phyloP scores from a whole-genome alignment of 495 filamentous ascomycete genomes.

The Massariosphaeria phaeospora region DNA sequence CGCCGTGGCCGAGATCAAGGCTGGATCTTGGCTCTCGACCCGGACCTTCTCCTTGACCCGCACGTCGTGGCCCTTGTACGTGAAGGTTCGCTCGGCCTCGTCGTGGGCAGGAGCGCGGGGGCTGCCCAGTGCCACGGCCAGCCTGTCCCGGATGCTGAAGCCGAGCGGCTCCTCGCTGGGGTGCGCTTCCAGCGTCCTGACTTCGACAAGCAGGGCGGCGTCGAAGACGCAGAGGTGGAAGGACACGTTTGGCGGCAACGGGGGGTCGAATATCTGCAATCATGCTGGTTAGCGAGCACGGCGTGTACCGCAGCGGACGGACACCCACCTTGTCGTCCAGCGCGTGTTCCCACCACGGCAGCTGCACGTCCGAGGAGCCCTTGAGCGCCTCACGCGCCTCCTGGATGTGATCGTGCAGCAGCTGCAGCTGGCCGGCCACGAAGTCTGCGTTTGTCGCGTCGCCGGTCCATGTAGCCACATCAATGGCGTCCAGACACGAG shows the following conservation, averaged over 20 bases:
- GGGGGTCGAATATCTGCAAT: constrained; percentile 52
- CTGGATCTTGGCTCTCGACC: constrained; percentile 89
- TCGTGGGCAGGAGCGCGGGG: constrained; percentile 52
- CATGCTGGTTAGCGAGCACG: constrained; percentile 28
- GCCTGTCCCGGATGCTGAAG: constrained; percentile 54
- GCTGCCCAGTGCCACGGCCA: constrained; percentile 55
- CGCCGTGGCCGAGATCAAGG: constrained; percentile 75
- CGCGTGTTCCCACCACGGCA: constrained; percentile 56
- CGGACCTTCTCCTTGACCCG: constrained; percentile 83
- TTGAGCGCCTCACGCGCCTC: constrained; percentile 61
- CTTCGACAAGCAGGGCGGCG: constrained; percentile 66
- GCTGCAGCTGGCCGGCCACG: constrained; percentile 71
- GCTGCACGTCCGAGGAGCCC: constrained; percentile 50
- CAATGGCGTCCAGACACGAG: constrained; percentile 69
- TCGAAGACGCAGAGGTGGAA: constrained; percentile 76
- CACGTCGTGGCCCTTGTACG: constrained; percentile 61
- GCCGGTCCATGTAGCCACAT: constrained; percentile 65
- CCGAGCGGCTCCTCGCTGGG: constrained; percentile 51
- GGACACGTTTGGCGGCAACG: constrained; percentile 55
- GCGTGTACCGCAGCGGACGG: not conserved
- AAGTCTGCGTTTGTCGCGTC: constrained; percentile 57
- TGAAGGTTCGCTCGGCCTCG: constrained; percentile 70
- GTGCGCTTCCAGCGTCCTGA: constrained; percentile 71
- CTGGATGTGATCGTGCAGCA: constrained; percentile 68
- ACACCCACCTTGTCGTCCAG: constrained; percentile 49